phyloP scores from a whole-genome alignment of 768 basidiomycete genomes.

The Rhizopogon vinicolor region DNA sequence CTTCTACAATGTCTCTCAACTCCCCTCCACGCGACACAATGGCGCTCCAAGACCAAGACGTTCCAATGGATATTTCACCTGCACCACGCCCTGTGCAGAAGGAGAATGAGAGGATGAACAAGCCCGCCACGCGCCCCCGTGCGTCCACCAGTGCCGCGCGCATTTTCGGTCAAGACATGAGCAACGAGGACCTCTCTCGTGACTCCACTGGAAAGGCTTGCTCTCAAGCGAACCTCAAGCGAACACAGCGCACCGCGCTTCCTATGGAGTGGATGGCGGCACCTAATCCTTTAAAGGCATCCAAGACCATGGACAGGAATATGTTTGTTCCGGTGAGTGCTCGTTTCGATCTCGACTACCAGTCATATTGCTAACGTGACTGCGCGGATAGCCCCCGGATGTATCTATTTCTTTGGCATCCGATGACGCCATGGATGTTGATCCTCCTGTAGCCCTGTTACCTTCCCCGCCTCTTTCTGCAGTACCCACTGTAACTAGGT shows the following conservation, averaged over 20 bases:
- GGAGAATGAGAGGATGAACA: constrained; percentile 24
- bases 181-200: constrained; percentile 44
- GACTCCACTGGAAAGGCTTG: constrained; percentile 20
- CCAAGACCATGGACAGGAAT: constrained; percentile 21
- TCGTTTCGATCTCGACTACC: constrained; percentile 3
- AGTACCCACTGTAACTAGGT: constrained; percentile 47
- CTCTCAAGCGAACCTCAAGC: constrained; percentile 43
- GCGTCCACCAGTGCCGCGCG: constrained; percentile 63
- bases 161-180: constrained; percentile 71
- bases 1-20: constrained; percentile 75
- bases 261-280: constrained; percentile 55
- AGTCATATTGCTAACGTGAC: constrained; percentile 13
- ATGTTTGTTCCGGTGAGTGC: constrained; percentile 24
- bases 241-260: constrained; percentile 56
- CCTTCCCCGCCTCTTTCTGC: constrained; percentile 41
- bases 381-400: constrained; percentile 24
- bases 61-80: constrained; percentile 84
- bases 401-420: constrained; percentile 39
- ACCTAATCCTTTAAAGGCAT: constrained; percentile 19
- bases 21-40: constrained; percentile 55
- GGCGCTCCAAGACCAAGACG: constrained; percentile 45
- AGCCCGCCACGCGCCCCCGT: constrained; percentile 46
- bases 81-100: constrained; percentile 33
- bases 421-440: constrained; percentile 80
- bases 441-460: constrained; percentile 45